Conservation (phyloP, 176 grass and related monocot species). For the Carex littledalei region DNA sequence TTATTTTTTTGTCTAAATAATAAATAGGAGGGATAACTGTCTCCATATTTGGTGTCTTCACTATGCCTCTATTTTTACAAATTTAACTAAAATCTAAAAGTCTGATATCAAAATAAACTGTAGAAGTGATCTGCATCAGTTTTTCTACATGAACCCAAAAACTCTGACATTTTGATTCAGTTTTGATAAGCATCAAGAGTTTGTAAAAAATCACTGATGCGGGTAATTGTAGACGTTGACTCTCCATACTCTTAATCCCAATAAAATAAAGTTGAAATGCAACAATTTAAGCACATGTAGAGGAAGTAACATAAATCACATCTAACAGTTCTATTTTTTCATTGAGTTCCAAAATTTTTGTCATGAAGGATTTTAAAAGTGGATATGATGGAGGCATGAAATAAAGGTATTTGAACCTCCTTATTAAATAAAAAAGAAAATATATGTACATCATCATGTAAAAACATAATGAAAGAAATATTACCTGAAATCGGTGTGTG, state of each 20-base stretch:
- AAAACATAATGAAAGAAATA: slow-evolving; percentile 19
- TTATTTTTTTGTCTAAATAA: background rate
- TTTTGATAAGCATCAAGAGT: background rate
- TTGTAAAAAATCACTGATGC: background rate
- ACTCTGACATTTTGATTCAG: background rate
- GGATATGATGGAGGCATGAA: background rate
- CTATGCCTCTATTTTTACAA: background rate
- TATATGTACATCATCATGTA: background rate
- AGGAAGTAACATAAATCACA: background rate
- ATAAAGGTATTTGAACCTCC: background rate
- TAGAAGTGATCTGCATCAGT: background rate
- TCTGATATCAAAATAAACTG: background rate
- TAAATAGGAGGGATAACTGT: background rate
- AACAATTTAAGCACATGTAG: background rate
- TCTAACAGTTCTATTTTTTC: background rate
- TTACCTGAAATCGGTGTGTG: slow-evolving; percentile 91
- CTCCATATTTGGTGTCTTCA: background rate
- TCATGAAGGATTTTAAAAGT: background rate
- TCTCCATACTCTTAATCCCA: background rate
- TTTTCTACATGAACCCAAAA: background rate
- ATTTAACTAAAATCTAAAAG: background rate
- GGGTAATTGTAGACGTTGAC: background rate
- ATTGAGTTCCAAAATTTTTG: background rate
- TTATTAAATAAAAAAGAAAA: background rate
- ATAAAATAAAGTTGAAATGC: background rate